Evolutionary conservation across 2,329 filamentous ascomycete species (phyloP), one percentile per base, ranked within the genome.

Genomic region (Penicillium sp.): DNA sequence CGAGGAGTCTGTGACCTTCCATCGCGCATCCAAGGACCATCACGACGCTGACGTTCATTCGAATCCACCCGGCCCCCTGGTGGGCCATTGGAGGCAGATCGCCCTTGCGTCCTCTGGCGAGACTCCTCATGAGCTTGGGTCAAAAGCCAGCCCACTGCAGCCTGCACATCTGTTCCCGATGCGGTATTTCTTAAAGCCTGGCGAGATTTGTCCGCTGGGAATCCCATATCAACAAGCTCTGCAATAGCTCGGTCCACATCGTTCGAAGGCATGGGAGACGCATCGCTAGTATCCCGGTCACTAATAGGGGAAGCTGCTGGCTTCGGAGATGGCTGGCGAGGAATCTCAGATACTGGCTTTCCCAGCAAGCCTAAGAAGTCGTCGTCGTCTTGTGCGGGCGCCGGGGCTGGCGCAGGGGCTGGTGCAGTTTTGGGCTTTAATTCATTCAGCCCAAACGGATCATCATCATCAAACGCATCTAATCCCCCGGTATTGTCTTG

Each of bases 161-260:
- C 82, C 61, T 95, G 87, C 7, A 95, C 79, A 57, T 95, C 84
- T 1, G 80, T 67, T 2, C 86, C 85, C 2, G 80, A 81, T 3
- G 86, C 83, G 20, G 85, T 95, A 54, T 87, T 83, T 8, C 80
- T 79, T 27, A 98, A 66, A 4, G 88, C 92, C 45, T 82, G 74
- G 37, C 77, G 76, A n/a, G 92, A 84, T 55, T 88, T 87, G 41
- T 94, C 85, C 0, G 80, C 75, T 0, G 86, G 80, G 53, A 98
- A 98, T 0, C 92, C 92, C 78, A 96, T 96, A 50, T 95, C 90
- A 2, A 95, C 80, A 16, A 98, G 69, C 60, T 96, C 87, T 7
- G 85, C 86, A 16, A 96, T 77, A 7, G 88, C 85, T 50, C 77
- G 79, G 56, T 95, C 87, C 41, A 83, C 80, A 1, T 77, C 79